Evolutionary conservation across 2,329 filamentous ascomycete species (phyloP), one percentile per base, ranked within the genome.

Genomic region (Gyromitra esculenta): DNA sequence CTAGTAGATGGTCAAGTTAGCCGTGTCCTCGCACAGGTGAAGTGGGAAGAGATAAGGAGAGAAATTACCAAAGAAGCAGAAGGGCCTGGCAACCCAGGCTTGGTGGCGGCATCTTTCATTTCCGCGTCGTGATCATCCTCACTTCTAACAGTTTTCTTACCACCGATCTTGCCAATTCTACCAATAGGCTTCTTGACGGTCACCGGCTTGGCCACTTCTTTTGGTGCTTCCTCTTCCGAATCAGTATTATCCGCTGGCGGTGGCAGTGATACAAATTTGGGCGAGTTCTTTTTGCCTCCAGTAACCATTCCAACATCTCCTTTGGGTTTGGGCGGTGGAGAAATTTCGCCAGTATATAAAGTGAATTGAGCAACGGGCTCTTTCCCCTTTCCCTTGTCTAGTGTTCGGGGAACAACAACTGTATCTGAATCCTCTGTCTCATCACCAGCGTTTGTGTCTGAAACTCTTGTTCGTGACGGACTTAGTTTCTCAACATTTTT

Each of bases 131-230:
- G 41, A 62, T 65, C 15, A 18, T 64, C 18, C 35, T 63, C 52
- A 13, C 45, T 59, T 31, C 41, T 62, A 4, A 25, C 21, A 1
- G 18, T 18, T 31, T 77, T 74, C 50, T 69, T 77, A 1, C 59
- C 71, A 25, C 78, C 74, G 6, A 75, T 73, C 39, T 65, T 77
- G 2, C 78, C 77, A 45, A 79, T 75, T 15, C 18, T 77, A 2
- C 72, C 63, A 11, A 69, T 63, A 15, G 45, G 18, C 50, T 75
- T 76, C 48, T 73, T 78, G 11, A 57, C 25, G 11, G 70, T 52
- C 11, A 25, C 18, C 21, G 39, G 37, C 31, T 76, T 74, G 13
- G 18, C 37, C 18, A 15, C 41, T 45, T 65, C 48, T 52, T 48
- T 43, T 5, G 13, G 25, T 8, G 18, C 13, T 13, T 59, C 50